Evolutionary conservation across 768 basidiomycete species (phyloP), one percentile per base, ranked within the genome.

Genomic region (Leccinum obscurum): DNA sequence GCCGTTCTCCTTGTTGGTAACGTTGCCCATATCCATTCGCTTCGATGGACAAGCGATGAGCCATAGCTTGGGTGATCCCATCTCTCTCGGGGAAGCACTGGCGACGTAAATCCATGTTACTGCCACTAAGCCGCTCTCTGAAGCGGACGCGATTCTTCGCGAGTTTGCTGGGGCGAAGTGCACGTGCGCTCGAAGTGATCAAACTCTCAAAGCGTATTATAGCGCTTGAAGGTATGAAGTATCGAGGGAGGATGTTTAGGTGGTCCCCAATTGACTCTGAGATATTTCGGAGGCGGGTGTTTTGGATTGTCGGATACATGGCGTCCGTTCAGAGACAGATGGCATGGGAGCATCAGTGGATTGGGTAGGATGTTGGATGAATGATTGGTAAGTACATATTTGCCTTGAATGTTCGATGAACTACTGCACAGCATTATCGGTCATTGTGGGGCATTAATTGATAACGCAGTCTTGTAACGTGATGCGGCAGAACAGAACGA

Each of bases 31-130:
- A 78, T 83, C 53, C 83, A 83, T 58, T 80, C 82, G 0, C 84
- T 82, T 22, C 74, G 84, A 81, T 2, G 84, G 84, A 1, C 82
- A 83, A 57, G 83, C 83, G 10, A 81, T 85, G 83, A 83, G 83
- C 62, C 76, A 84, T n/a, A 81, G 83, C 10, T 69, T 85, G 17
- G 76, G 83, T 14, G 84, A 85, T 61, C 80, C 79, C 10, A 68
- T 83, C 22, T 71, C 74, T 52, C 75, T 84, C 3, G 82, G 77
- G 6, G 74, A 78, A 17, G 76, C 66, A 6, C 68, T 85, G 44
- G 67, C 69, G 17, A 68, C 72, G 20, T 78, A 80, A 65, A 57
- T 77, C 0, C 62, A 49, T 1, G 64, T 60, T 28, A 15, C 61
- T 7, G 56, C 66, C 37, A 59, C 58, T 1, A 32, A 52, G 22